Evolutionary conservation across 306 rosid genomes (phyloP).

Genomic region (Pyrus communis): DNA sequence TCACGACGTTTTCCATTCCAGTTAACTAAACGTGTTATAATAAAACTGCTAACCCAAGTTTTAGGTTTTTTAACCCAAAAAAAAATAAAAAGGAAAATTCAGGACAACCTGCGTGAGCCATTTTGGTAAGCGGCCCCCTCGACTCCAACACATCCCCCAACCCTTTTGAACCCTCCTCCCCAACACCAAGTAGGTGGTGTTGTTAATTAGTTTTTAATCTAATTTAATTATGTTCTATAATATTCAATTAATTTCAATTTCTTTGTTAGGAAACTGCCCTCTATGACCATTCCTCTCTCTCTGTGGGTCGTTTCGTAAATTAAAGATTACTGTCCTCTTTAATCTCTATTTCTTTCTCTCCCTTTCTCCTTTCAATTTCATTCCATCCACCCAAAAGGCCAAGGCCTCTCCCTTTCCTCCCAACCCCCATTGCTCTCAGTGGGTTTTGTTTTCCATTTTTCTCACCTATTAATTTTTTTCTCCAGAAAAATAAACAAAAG

Average conservation of each 20-base stretch:
- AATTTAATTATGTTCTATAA: background rate
- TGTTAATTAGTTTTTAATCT: constrained; percentile 8
- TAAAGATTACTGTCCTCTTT: constrained; percentile 46
- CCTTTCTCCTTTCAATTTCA: constrained; percentile 14
- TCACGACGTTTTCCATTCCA: too few species aligned
- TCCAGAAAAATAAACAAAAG: constrained; percentile 3
- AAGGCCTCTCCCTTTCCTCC: constrained; percentile 31
- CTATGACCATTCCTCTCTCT: constrained; percentile 16
- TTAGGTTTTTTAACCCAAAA: background rate
- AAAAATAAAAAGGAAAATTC: background rate
- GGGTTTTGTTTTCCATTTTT: constrained; percentile 32
- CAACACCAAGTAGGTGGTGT: background rate
- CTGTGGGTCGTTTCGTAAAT: constrained; percentile 49
- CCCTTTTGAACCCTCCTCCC: background rate
- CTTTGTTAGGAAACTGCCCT: constrained; percentile 33
- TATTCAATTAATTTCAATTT: background rate
- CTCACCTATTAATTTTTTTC: constrained; percentile 18
- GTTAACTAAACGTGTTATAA: too few species aligned
- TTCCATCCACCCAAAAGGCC: constrained; percentile 53
- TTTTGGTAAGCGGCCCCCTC: constrained; percentile 36
- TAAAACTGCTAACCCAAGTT: background rate
- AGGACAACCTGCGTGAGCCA: constrained; percentile 7
- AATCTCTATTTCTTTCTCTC: constrained; percentile 28
- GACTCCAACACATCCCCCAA: background rate
- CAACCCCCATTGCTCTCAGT: constrained; percentile 28